Conservation (phyloP, 805 yeast species). For the Lachancea nothofagi region DNA sequence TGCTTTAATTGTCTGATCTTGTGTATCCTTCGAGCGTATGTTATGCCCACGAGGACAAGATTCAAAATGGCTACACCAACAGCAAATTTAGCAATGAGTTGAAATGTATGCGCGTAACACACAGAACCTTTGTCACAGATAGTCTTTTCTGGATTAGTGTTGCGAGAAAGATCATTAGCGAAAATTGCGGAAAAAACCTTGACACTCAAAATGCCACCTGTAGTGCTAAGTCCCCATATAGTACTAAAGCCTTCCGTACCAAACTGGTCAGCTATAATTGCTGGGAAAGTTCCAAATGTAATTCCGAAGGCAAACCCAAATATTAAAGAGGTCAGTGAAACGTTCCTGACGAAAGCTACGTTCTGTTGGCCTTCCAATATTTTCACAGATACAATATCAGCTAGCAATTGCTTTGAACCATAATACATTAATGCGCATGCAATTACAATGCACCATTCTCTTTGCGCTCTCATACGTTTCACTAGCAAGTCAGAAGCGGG, state of each 20-base stretch:
- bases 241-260: slow-evolving; percentile 66
- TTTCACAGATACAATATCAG: slow-evolving; percentile 33
- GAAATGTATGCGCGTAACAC: slow-evolving; percentile 45
- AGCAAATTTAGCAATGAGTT: slow-evolving; percentile 25
- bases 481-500: slow-evolving; percentile 57
- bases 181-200: slow-evolving; percentile 50
- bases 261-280: slow-evolving; percentile 65
- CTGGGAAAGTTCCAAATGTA: slow-evolving; percentile 69
- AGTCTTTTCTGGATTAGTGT: slow-evolving; percentile 38
- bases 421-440: slow-evolving; percentile 34
- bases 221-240: slow-evolving; percentile 68
- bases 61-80: slow-evolving; percentile 13
- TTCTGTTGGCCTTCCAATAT: not conserved
- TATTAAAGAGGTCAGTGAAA: slow-evolving; percentile 47
- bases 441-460: slow-evolving; percentile 58
- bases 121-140: slow-evolving; percentile 40
- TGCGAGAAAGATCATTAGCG: slow-evolving; percentile 47
- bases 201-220: slow-evolving; percentile 59
- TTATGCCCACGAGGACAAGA: not conserved
- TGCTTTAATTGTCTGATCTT: not conserved
- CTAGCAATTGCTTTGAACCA: slow-evolving; percentile 34
- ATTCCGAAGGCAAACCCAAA: slow-evolving; percentile 68
- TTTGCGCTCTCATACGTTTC: slow-evolving; percentile 46
- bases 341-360: slow-evolving; percentile 33
- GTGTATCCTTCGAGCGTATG: not conserved